A percentile compares a stretch with the other conserved stretches of the same genome.
phyloP scores from a whole-genome alignment of 106 monocot species.

The Gastrodia elata region DNA sequence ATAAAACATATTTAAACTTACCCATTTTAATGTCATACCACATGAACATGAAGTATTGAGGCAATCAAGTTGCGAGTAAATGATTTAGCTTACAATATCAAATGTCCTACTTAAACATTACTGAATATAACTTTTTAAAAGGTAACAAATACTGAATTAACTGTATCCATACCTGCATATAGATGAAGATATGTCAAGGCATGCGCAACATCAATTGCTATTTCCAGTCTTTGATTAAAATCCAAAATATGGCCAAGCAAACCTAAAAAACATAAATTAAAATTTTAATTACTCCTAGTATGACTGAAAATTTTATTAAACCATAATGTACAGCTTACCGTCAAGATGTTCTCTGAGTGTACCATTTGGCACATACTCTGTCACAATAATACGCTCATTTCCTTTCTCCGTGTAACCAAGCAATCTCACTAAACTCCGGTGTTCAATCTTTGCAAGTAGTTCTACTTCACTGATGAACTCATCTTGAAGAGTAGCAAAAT shows the following conservation, averaged over 20 bases:
- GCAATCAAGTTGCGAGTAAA: neutral
- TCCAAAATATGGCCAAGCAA: conserved; percentile 43
- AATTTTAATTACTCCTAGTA: conserved; percentile 1
- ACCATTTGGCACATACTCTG: conserved; percentile 58
- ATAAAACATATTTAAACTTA: neutral
- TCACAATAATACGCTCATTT: conserved; percentile 46
- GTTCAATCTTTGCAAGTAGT: conserved; percentile 49
- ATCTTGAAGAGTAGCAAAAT: conserved; percentile 21
- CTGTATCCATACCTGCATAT: conserved; percentile 48
- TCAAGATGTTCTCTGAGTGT: conserved; percentile 47
- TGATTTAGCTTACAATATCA: neutral
- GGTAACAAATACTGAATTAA: neutral
- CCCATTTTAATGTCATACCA: neutral
- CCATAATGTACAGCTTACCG: conserved; percentile 18
- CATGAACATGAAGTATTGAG: neutral
- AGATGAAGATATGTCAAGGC: conserved; percentile 83
- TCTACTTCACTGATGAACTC: conserved; percentile 55
- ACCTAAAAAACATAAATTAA: conserved; percentile 27
- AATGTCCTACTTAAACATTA: neutral
- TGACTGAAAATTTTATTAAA: neutral
- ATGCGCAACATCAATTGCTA: conserved; percentile 88
- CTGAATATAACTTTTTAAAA: neutral
- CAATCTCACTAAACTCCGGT: conserved; percentile 39
- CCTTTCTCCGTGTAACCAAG: conserved; percentile 49
- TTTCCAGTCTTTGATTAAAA: conserved; percentile 69